Conservation (phyloP, 495 filamentous ascomycete species). For the Penicillium coprophilum region DNA sequence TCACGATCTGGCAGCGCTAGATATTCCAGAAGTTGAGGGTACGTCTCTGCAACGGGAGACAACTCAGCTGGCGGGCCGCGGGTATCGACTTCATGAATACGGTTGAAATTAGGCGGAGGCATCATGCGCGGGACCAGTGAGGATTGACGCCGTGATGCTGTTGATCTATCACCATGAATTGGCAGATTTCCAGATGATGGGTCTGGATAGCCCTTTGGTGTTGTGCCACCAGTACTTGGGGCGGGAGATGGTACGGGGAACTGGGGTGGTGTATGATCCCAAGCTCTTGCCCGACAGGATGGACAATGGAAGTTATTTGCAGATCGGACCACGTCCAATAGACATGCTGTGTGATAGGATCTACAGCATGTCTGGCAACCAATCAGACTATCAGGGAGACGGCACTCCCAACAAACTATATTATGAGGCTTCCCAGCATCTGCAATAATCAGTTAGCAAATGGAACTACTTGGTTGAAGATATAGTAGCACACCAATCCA, state of each 20-base stretch:
- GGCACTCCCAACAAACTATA: conserved; percentile 34
- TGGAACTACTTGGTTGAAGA: neutral
- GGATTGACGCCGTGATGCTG: neutral
- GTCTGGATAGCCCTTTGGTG: conserved; percentile 9
- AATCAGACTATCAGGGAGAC: conserved; percentile 29
- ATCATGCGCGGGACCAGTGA: neutral
- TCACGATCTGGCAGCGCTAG: conserved; percentile 5
- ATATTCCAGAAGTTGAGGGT: conserved; percentile 16
- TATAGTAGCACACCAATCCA: conserved; percentile 27
- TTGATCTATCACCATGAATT: neutral
- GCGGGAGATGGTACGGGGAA: conserved; percentile 10
- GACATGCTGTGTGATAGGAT: conserved; percentile 36
- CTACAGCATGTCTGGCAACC: conserved; percentile 36
- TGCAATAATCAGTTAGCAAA: conserved; percentile 5
- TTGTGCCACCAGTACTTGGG: conserved; percentile 18
- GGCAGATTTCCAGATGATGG: conserved; percentile 5
- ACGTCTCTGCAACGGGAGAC: conserved; percentile 16
- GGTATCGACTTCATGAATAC: conserved; percentile 4
- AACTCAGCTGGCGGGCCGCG: conserved; percentile 10
- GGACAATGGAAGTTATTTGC: conserved; percentile 26
- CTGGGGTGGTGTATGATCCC: conserved; percentile 27
- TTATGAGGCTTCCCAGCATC: conserved; percentile 34
- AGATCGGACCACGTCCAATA: conserved; percentile 15
- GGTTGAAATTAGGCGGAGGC: neutral
- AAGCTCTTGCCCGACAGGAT: conserved; percentile 26